Evolutionary conservation across 1,139 yeast species (phyloP), one percentile per base, ranked within the genome.

Genomic region (Geotrichum aggregatum): DNA sequence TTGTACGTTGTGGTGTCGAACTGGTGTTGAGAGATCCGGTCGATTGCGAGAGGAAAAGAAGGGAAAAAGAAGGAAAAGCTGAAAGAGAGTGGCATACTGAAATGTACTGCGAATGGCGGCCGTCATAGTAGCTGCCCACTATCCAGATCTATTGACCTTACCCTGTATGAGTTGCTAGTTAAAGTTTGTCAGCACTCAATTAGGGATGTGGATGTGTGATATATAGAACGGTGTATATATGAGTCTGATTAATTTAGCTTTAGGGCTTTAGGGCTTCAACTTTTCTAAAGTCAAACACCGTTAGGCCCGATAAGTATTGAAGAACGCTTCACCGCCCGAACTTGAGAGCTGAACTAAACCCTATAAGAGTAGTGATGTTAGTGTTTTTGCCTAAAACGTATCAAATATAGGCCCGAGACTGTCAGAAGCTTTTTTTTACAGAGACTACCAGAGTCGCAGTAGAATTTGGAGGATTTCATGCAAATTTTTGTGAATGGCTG

Each of bases 1-100:
- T 35, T 44, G 47, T 48, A 48, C 40, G 49, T 39, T 49, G 46
- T 33, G 36, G 46, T 44, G 52, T 52, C 49, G 54, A 46, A 50
- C 53, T 44, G 53, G 53, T 50, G 42, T 43, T 22, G 41, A 24
- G 28, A 22, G 34, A 38, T 40, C 49, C 47, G 42, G 53, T 45
- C 48, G 53, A 39, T 39, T 33, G 49, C 38, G 22, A 39, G 21
- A 19, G 39, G 21, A 38, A 16, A 21, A 14, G 36, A 26, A 31
- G 21, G 47, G 30, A 38, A 22, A 28, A 21, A 35, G 36, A 31
- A 11, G 34, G 13, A 28, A 28, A 36, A 36, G 19, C 16, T 18
- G 22, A 43, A 43, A 49, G 24, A 38, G 28, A 35, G 41, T 16
- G 47, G 24, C 38, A 47, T 31, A 44, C 53, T 42, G 35, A 42